phyloP scores from a whole-genome alignment of 2,329 filamentous ascomycete genomes.

The Graphium sp. region DNA sequence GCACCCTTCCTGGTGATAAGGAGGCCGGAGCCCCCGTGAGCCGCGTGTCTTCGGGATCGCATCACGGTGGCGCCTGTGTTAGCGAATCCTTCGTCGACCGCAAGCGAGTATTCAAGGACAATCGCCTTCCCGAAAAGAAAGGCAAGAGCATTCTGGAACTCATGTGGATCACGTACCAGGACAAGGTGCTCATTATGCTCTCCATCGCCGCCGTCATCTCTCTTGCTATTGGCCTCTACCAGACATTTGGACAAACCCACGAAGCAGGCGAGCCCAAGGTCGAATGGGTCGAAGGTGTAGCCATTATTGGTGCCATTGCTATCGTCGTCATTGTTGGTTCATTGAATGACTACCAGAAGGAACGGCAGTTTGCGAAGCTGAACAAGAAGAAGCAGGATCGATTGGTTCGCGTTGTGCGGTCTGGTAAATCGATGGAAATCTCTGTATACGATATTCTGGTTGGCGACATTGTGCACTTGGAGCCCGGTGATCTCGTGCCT shows the following conservation, averaged over 20 bases:
- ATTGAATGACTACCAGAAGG: conserved; percentile 67
- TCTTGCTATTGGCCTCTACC: conserved; percentile 58
- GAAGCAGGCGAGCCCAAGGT: conserved; percentile 33
- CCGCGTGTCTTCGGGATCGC: conserved; percentile 1
- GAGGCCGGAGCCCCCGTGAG: conserved; percentile 7
- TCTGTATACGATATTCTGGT: conserved; percentile 53
- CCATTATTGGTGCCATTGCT: conserved; percentile 63
- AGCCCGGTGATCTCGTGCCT: conserved; percentile 58
- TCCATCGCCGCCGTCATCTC: conserved; percentile 57
- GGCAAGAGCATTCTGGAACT: conserved; percentile 55
- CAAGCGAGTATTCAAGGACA: conserved; percentile 55
- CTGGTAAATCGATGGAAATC: conserved; percentile 51
- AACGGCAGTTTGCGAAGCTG: conserved; percentile 60
- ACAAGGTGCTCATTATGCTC: conserved; percentile 62
- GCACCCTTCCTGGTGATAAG: conserved; percentile 4
- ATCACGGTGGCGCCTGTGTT: conserved; percentile 1
- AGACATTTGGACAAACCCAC: conserved; percentile 48
- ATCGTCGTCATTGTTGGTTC: conserved; percentile 66
- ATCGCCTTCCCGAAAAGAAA: conserved; percentile 57
- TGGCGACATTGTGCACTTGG: conserved; percentile 56
- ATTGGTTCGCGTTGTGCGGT: conserved; percentile 53
- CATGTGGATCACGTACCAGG: conserved; percentile 73
- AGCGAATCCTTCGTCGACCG: conserved; percentile 39
- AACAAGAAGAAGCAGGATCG: conserved; percentile 70
- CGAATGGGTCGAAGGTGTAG: conserved; percentile 70